Conservation (phyloP, 208 protist genomes). For the Trypanosomatidae sp. region DNA sequence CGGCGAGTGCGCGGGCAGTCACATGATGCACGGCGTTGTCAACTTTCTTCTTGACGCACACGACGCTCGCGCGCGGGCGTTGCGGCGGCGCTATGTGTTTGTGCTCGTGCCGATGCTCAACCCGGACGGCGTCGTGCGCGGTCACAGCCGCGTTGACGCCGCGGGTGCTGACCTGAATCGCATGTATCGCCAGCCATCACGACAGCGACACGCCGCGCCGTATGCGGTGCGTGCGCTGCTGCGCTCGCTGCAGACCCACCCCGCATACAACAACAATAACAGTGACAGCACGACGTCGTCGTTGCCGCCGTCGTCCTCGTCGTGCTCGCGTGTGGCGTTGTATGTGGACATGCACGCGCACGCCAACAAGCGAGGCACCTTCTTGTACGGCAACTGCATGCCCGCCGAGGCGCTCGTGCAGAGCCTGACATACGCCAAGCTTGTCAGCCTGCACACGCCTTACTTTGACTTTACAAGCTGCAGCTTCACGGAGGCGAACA, state of each 20-base stretch:
- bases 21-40: constrained; percentile 90
- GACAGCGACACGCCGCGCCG: constrained; percentile 59
- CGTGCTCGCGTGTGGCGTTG: constrained; percentile 40
- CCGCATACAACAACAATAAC: no score
- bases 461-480: constrained; percentile 87
- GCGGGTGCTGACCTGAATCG: constrained; percentile 90
- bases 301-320: no score
- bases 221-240: constrained; percentile 54
- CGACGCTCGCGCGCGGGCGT: constrained; percentile 49
- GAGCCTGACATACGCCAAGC: constrained; percentile 79
- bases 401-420: constrained; percentile 41
- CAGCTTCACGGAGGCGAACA: constrained; percentile 88
- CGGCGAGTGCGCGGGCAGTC: constrained; percentile 84
- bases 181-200: constrained; percentile 74
- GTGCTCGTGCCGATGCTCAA: constrained; percentile 88
- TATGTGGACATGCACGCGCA: constrained; percentile 93
- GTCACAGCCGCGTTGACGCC: constrained; percentile 89
- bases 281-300: no score
- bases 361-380: constrained; percentile 86
- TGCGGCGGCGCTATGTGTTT: constrained; percentile 87
- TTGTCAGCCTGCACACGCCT: constrained; percentile 83
- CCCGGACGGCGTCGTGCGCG: constrained; percentile 87
- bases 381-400: constrained; percentile 92
- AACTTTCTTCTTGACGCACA: constrained; percentile 67
- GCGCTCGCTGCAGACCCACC: constrained; percentile 9